Conservation (phyloP, 2,329 filamentous ascomycete genomes). For the Onygenales sp. region DNA sequence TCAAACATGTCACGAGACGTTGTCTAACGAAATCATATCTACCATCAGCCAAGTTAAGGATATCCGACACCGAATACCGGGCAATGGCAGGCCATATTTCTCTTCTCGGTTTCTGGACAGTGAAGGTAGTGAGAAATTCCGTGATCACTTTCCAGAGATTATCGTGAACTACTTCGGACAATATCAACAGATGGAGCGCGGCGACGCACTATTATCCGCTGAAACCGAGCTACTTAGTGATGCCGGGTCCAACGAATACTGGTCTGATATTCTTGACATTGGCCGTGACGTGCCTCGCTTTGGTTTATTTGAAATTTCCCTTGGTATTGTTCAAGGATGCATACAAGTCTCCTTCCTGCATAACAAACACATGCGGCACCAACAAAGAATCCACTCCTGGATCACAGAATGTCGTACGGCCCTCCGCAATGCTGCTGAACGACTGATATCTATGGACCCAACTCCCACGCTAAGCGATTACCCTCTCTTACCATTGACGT, state of each 20-base stretch:
- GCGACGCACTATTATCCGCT: slow-evolving; percentile 34
- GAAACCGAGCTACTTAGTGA: slow-evolving; percentile 31
- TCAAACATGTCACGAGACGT: slow-evolving; percentile 20
- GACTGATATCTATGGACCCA: slow-evolving; percentile 15
- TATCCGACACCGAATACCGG: slow-evolving; percentile 24
- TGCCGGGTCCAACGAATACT: slow-evolving; percentile 31
- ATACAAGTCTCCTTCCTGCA: slow-evolving; percentile 43
- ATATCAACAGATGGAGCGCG: slow-evolving; percentile 35
- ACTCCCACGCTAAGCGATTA: slow-evolving; percentile 34
- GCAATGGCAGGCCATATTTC: slow-evolving; percentile 32
- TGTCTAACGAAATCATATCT: slow-evolving; percentile 19
- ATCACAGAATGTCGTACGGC: slow-evolving; percentile 28
- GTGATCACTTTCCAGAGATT: slow-evolving; percentile 32
- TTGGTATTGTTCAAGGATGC: slow-evolving; percentile 37
- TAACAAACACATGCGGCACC: slow-evolving; percentile 40
- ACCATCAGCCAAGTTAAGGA: slow-evolving; percentile 31
- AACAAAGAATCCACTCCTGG: slow-evolving; percentile 36
- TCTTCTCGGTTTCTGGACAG: slow-evolving; percentile 22
- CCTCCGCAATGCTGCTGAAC: slow-evolving; percentile 20
- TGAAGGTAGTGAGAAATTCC: slow-evolving; percentile 21
- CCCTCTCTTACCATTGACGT: slow-evolving; percentile 33
- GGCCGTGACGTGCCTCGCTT: slow-evolving; percentile 37
- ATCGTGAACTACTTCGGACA: slow-evolving; percentile 34
- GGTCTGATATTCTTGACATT: slow-evolving; percentile 32
- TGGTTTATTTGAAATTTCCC: slow-evolving; percentile 44